Base-by-base conservation (phyloP, 495 filamentous ascomycete species). In the Ascobolus immersus region DNA sequence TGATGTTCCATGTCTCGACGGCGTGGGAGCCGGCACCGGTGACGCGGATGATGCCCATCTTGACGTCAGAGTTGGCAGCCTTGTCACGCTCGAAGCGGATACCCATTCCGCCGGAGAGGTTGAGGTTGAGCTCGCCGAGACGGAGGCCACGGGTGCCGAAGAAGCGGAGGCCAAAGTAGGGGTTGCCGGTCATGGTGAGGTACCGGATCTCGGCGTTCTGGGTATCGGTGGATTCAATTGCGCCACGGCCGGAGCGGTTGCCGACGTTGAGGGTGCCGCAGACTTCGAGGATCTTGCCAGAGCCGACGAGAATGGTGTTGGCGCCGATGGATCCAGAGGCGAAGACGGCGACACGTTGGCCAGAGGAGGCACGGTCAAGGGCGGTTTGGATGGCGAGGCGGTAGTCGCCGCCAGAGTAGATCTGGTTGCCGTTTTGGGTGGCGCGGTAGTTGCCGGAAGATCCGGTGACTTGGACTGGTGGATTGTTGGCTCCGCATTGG, bases 301-400 rank as follows among this genome's bases (percentile, higher is more conserved):
- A 52, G 28, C 35, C 24, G 39, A 60, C 51, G 9, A 47, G 47
- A 33, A 60, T 55, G 2, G 65, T 73, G 35, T 58, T 65, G 3
- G 54, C 53, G 7, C 61, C 55, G 32, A 74, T 55, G 1, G 68
- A 63, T 1, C 58, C 54, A 1, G 68, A 72, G 5, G 61, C 63
- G 17, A 73, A 60, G 28, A 74, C 57, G 35, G 67, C 64, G 28
- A 71, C 56, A 15, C 61, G 57, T 32, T 58, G 57, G 28, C 64
- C 66, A 7, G 56, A 31, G 41, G 62, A 61, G 12, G 60, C 62
- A 11, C 57, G 44, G 28, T 55, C 42, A n/a, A 70, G 41, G 1
- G 56, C 57, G 0, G 51, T 39, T 21, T 59, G 56, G 40, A 60
- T 56, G 14, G 57, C 57, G 0, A 43, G 44, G 17, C 49, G 48